These are phyloP conservation scores for Pontederia paniculata DNA, from an alignment of 176 grass and related monocot species.

Conservation along the genomic window DNA sequence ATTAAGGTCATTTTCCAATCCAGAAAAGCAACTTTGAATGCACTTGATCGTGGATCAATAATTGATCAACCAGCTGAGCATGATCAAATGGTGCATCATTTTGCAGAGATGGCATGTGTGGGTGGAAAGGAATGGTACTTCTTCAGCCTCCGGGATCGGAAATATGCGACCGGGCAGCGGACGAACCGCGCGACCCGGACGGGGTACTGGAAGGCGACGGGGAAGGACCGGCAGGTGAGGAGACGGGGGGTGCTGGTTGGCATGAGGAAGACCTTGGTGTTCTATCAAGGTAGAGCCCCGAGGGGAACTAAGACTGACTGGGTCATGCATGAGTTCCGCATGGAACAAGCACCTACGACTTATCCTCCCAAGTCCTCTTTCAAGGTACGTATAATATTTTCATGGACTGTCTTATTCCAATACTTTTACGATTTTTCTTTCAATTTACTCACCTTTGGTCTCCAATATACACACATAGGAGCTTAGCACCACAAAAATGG, in stretches of 20 bases:
- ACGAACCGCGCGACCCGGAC: slow-evolving; percentile 82
- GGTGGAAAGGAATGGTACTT: slow-evolving; percentile 92
- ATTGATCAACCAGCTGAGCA: neutral
- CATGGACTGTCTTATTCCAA: neutral
- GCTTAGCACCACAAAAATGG: no score
- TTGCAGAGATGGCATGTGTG: slow-evolving; percentile 63
- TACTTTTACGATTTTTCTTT: neutral
- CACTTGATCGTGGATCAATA: neutral
- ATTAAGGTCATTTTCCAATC: no score
- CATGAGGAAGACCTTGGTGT: slow-evolving; percentile 93
- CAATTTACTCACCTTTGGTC: neutral
- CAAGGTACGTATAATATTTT: slow-evolving; percentile 25
- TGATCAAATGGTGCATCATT: neutral
- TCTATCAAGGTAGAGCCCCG: slow-evolving; percentile 84
- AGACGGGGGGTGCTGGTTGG: slow-evolving; percentile 50
- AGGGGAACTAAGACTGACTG: slow-evolving; percentile 87
- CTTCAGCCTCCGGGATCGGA: slow-evolving; percentile 67
- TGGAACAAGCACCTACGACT: slow-evolving; percentile 28
- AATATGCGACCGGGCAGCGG: slow-evolving; percentile 73
- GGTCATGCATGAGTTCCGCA: slow-evolving; percentile 97
- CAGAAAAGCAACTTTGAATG: neutral
- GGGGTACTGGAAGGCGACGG: slow-evolving; percentile 91
- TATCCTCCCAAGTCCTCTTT: slow-evolving; percentile 38
- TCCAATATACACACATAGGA: neutral
- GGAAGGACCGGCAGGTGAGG: slow-evolving; percentile 63